Evolutionary conservation across 345 rosid genomes (phyloP).

Genomic region (Ceriops tagal): DNA sequence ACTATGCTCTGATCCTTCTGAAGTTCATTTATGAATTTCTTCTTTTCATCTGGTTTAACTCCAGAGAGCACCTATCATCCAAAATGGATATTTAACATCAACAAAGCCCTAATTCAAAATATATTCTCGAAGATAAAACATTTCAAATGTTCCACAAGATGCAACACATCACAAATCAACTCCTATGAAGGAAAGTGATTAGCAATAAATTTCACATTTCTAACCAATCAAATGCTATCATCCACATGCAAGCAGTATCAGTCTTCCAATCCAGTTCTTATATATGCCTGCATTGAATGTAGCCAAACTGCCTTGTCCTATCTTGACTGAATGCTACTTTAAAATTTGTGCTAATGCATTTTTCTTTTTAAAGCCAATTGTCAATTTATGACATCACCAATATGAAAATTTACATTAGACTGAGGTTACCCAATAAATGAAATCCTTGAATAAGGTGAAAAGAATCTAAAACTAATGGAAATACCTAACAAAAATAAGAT

Average conservation of each 20-base stretch:
- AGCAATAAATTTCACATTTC: background rate
- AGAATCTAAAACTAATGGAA: no score
- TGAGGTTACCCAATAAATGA: no score
- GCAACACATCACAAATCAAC: background rate
- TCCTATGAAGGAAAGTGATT: background rate
- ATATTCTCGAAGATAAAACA: background rate
- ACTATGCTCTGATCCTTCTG: conserved; percentile 67
- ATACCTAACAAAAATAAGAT: no score
- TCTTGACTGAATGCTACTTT: no score
- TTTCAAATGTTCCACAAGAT: background rate
- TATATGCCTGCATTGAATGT: no score
- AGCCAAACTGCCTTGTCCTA: no score
- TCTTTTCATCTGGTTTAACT: conserved; percentile 82
- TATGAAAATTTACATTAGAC: no score
- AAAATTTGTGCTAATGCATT: no score
- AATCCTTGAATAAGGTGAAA: no score
- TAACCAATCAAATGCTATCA: background rate
- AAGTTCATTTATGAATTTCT: conserved; percentile 62
- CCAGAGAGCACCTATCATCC: conserved; percentile 66
- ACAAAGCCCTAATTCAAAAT: background rate
- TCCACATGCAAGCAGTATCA: background rate
- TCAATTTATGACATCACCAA: no score
- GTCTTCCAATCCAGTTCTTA: no score
- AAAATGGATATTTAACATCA: conserved; percentile 1
- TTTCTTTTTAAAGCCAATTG: no score